A percentile compares a stretch with the other conserved stretches of the same genome.
Conservation (phyloP, 2,329 filamentous ascomycete genomes). For the Aspergillus chevalieri region DNA sequence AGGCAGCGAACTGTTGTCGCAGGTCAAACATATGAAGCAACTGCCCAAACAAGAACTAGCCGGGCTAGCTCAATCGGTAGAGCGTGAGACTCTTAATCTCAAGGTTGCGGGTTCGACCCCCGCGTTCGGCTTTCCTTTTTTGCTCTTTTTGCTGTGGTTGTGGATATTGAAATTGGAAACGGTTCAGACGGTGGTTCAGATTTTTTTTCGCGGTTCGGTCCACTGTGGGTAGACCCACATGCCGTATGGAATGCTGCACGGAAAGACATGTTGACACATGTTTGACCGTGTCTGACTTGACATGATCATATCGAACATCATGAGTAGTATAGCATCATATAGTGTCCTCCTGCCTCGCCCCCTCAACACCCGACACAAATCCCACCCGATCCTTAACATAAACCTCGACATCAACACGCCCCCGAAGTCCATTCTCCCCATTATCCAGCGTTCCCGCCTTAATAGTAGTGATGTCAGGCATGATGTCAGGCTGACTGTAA, state of each 20-base stretch:
- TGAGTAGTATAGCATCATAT: not conserved
- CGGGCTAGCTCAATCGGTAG: conserved; percentile 47
- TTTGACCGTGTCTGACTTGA: not conserved
- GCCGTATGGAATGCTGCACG: too few relatives aligned
- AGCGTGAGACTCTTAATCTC: conserved; percentile 45
- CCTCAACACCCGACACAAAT: conserved; percentile 40
- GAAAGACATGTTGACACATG: not conserved
- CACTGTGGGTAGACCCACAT: too few relatives aligned
- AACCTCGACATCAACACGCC: conserved; percentile 47
- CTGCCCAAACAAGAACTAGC: conserved; percentile 15
- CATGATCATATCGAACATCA: too few relatives aligned
- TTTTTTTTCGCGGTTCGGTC: not conserved
- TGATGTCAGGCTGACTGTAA: conserved; percentile 49
- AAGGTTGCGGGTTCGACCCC: conserved; percentile 39
- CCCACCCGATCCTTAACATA: conserved; percentile 47
- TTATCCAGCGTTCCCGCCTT: conserved; percentile 50
- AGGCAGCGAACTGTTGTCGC: not conserved
- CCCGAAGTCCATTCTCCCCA: conserved; percentile 39
- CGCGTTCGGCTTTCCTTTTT: conserved; percentile 32
- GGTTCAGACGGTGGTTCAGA: not conserved
- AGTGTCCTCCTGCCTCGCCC: conserved; percentile 44
- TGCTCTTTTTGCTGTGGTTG: conserved; percentile 6
- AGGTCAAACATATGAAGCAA: too few relatives aligned
- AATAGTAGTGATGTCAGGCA: conserved; percentile 46
- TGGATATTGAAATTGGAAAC: not conserved